A percentile compares a stretch with the other conserved stretches of the same genome.
Conservation (phyloP, 2,329 filamentous ascomycete species). For the Mariannaea sp. region DNA sequence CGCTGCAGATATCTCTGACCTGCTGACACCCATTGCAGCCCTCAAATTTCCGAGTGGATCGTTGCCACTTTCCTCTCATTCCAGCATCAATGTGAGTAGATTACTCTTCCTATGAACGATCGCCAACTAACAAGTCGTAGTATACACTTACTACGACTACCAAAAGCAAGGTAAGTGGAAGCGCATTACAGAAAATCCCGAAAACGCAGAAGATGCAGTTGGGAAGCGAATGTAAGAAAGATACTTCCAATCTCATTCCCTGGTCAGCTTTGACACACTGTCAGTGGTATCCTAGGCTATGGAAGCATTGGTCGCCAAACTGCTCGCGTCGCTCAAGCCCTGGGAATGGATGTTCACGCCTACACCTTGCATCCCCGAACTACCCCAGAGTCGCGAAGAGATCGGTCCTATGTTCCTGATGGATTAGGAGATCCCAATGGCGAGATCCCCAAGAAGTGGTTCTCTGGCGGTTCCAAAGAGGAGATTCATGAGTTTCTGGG, state of each 20-base stretch:
- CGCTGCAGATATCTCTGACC: neutral
- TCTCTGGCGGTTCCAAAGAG: constrained; percentile 49
- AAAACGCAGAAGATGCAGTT: constrained; percentile 50
- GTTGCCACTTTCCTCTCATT: constrained; percentile 56
- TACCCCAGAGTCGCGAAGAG: constrained; percentile 67
- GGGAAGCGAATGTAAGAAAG: constrained; percentile 53
- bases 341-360: constrained; percentile 75
- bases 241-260: neutral
- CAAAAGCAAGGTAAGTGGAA: constrained; percentile 53
- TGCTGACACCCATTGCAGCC: constrained; percentile 41
- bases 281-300: constrained; percentile 58
- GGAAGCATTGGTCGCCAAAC: constrained; percentile 59
- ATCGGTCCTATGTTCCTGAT: constrained; percentile 69
- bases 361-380: constrained; percentile 73
- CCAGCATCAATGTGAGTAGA: constrained; percentile 51
- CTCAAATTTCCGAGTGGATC: constrained; percentile 63
- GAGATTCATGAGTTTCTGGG: constrained; percentile 56
- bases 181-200: constrained; percentile 27
- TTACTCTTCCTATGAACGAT: neutral
- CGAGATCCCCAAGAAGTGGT: constrained; percentile 56
- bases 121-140: constrained; percentile 34
- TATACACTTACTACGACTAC: constrained; percentile 51
- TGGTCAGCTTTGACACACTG: neutral
- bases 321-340: constrained; percentile 61
- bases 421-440: constrained; percentile 64